phyloP scores from a whole-genome alignment of 495 filamentous ascomycete species.

The Penicillium herquei region DNA sequence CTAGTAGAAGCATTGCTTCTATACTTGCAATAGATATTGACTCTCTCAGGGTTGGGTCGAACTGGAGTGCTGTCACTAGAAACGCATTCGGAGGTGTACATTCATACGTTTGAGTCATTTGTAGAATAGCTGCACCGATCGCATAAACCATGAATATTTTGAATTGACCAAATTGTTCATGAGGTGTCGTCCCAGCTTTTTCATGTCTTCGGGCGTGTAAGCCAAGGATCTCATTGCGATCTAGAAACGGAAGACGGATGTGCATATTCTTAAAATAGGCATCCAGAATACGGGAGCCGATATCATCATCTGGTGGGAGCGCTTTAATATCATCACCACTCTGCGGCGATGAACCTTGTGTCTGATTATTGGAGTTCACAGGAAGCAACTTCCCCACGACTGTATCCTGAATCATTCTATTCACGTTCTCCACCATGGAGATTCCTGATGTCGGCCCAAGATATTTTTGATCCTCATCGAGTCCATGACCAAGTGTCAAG shows the following conservation, averaged over 20 bases:
- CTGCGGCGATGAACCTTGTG: not conserved
- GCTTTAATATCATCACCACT: conserved; percentile 17
- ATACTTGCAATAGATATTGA: conserved; percentile 35
- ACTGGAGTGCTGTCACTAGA: conserved; percentile 29
- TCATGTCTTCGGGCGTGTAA: conserved; percentile 30
- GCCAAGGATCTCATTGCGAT: conserved; percentile 32
- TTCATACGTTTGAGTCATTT: conserved; percentile 36
- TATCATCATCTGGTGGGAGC: conserved; percentile 33
- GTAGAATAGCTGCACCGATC: conserved; percentile 36
- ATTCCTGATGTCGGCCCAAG: conserved; percentile 40
- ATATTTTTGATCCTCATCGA: conserved; percentile 24
- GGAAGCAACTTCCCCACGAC: conserved; percentile 35
- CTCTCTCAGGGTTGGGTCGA: conserved; percentile 29
- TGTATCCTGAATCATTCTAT: conserved; percentile 35
- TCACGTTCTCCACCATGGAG: conserved; percentile 33
- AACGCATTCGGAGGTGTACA: conserved; percentile 16
- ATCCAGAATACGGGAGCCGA: conserved; percentile 31
- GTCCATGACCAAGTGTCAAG: conserved; percentile 30
- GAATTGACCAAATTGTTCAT: conserved; percentile 35
- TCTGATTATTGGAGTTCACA: conserved; percentile 22
- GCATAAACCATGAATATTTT: conserved; percentile 48
- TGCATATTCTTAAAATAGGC: conserved; percentile 41
- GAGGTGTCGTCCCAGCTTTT: conserved; percentile 13
- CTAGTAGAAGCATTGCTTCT: conserved; percentile 41
- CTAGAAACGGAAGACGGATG: conserved; percentile 38